Percentiles rank a stretch among this genome's conserved stretches.
Evolutionary conservation across 1,284 basidiomycete genomes (phyloP).

Genomic region (Trichosporon asahii): DNA sequence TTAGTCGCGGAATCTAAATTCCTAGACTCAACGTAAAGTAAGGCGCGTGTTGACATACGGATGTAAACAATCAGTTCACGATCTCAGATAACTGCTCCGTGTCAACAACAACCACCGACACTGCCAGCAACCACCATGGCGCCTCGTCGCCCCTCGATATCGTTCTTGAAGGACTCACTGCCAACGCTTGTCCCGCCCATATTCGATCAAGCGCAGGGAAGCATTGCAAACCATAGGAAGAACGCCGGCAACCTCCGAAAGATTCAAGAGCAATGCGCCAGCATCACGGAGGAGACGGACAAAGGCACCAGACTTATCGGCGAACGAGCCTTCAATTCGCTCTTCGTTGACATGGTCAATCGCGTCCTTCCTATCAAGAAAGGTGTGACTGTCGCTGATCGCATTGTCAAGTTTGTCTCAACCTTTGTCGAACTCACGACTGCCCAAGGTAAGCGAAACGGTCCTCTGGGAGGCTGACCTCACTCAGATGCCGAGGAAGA

Average conservation of each 20-base stretch:
- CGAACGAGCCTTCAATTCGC: slow-evolving; percentile 73
- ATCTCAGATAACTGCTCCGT: not conserved
- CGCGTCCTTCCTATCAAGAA: slow-evolving; percentile 78
- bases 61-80: slow-evolving; percentile 15
- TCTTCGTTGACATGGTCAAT: slow-evolving; percentile 68
- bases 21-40: not conserved
- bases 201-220: slow-evolving; percentile 78
- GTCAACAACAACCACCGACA: not conserved
- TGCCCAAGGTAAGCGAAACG: slow-evolving; percentile 63
- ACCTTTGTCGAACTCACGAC: slow-evolving; percentile 75
- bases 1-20: not conserved
- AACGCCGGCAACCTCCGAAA: slow-evolving; percentile 84
- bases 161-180: slow-evolving; percentile 42
- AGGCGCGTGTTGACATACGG: slow-evolving; percentile 19
- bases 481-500: slow-evolving; percentile 58
- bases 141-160: slow-evolving; percentile 26
- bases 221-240: slow-evolving; percentile 84
- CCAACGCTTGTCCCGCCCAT: slow-evolving; percentile 57
- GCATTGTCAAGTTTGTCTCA: slow-evolving; percentile 79
- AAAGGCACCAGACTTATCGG: slow-evolving; percentile 64
- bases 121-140: slow-evolving; percentile 21
- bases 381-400: slow-evolving; percentile 72
- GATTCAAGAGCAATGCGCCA: slow-evolving; percentile 66
- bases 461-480: slow-evolving; percentile 18
- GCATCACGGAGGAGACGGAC: slow-evolving; percentile 58